Base-by-base conservation (phyloP, 768 basidiomycete genomes). In the Tulasnella sp. region DNA sequence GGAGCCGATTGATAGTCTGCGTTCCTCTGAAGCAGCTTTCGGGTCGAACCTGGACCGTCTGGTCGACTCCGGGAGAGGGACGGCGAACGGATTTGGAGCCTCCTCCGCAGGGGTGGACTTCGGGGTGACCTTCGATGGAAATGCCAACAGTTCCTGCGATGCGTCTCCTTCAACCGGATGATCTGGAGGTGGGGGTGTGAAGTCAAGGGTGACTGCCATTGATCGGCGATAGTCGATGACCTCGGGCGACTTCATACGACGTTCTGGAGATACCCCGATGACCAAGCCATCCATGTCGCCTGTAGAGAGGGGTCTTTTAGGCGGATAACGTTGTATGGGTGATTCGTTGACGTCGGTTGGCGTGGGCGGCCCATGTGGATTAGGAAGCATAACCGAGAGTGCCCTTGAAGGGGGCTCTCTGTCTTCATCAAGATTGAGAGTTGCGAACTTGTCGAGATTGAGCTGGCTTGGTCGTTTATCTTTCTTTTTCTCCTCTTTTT, bases 1-100 rank as follows among this genome's bases (percentile, higher is more conserved):
- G 42, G 77, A 78, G 19, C 71, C 76, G 73, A 86, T 86, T 3
- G 90, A 92, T 72, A 83, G 72, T 8, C 88, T 87, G 39, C 89
- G 86, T 35, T 83, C 81, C 77, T 85, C 87, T n/a, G 80, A 81
- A 12, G 81, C 81, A 26, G 82, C 82, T 78, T 92, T 93, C n/a
- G 91, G 91, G 79, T 94, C 92, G 78, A 94, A 91, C 37, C 88
- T 85, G 22, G 90, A 92, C 29, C 86, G 84, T 52, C 86, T 84
- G 9, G 85, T 80, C 11, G 82, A 80, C n/a, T 85, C 85, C 29
- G 89, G 88, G 44, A 88, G 86, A 59, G 87, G 85, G 37, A 92
- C 79, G 36, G 88, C 84, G 77, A 92, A 92, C 17, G 88, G 87
- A 77, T 89, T 91, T 67, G 87, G 84, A 14, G 86, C 83, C 62